Base-by-base conservation (phyloP, 2,329 filamentous ascomycete species). In the Pseudogymnoascus sp. region DNA sequence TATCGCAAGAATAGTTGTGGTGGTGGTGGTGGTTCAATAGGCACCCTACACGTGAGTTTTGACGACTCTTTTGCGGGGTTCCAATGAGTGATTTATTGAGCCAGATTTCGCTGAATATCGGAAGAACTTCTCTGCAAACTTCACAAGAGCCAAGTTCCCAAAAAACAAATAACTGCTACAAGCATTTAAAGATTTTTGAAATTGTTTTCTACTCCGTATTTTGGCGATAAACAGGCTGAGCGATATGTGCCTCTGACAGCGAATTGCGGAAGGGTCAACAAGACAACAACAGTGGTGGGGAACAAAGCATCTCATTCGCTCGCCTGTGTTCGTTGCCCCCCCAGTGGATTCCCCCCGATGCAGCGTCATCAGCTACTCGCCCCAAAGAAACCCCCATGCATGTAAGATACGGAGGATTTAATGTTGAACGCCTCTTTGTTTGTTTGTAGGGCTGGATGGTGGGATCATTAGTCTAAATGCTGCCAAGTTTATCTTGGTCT, bases 231-330 rank as follows among this genome's bases (percentile, higher is more conserved):
- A 55, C 29, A 55, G 27, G 48, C 29, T 15, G 48, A 33, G 7
- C 48, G 13, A 31, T 8, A 10, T 55, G 48, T 55, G 48, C 48
- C 18, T 18, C n/a, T 52, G 48, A 55, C 48, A 55, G 48, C 48
- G 48, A 42, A 55, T 55, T 55, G n/a, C 48, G 48, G 48, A 55
- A 55, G 45, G 12, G 29, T 55, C 48, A 55, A 55, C 48, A 55
- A 55, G 27, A 55, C 48, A 55, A 55, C 48, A 55, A 55, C 48
- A 55, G 29, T 55, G 48, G 48, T 55, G 48, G 48, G 48, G 48
- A 55, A 55, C 48, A 55, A 12, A n/a, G 29, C 48, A 18, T 55
- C 8, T 55, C n/a, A 55, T 55, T 55, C 48, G 48, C 48, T 55
- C 48, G 48, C 48, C 48, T 55, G 48, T 18, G 29, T 35, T 35